These are phyloP conservation scores for Elsinoe arachidis DNA, from an alignment of 2,329 filamentous ascomycete genomes.

Conservation along the genomic window DNA sequence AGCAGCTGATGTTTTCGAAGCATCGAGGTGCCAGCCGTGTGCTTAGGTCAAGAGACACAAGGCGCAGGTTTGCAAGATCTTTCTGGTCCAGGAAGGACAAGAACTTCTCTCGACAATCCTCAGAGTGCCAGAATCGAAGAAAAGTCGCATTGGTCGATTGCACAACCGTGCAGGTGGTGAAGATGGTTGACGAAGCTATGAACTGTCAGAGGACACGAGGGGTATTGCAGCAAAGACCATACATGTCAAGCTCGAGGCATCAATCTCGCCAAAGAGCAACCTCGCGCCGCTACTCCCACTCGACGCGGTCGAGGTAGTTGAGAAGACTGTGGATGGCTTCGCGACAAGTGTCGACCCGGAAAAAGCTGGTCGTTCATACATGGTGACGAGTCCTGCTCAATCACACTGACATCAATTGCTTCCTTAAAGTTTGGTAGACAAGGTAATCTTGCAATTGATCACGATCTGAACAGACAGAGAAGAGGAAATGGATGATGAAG, in stretches of 20 bases:
- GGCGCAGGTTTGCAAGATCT: constrained; percentile 46
- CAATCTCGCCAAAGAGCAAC: constrained; percentile 43
- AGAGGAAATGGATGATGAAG: constrained; percentile 14
- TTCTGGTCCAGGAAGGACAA: constrained; percentile 33
- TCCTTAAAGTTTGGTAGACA: neutral
- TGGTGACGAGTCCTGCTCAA: constrained; percentile 7
- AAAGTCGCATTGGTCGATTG: constrained; percentile 41
- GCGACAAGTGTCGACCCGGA: constrained; percentile 21
- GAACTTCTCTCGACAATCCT: constrained; percentile 38
- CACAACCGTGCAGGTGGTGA: constrained; percentile 42
- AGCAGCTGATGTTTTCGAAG: constrained; percentile 60
- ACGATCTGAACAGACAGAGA: constrained; percentile 14
- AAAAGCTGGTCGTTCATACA: constrained; percentile 2
- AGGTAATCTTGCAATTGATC: constrained; percentile 5
- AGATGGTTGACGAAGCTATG: constrained; percentile 33
- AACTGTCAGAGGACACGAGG: constrained; percentile 9
- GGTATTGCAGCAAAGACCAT: constrained; percentile 14
- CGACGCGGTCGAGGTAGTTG: constrained; percentile 25
- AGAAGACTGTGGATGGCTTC: constrained; percentile 28
- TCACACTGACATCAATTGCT: neutral
- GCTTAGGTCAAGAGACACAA: constrained; percentile 61
- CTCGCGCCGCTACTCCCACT: constrained; percentile 29
- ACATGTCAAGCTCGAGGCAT: constrained; percentile 34
- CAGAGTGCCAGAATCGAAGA: constrained; percentile 42
- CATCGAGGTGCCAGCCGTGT: constrained; percentile 60